Evolutionary conservation across 1,284 basidiomycete species (phyloP).

Genomic region (Pseudomicrostroma phylloplanum): DNA sequence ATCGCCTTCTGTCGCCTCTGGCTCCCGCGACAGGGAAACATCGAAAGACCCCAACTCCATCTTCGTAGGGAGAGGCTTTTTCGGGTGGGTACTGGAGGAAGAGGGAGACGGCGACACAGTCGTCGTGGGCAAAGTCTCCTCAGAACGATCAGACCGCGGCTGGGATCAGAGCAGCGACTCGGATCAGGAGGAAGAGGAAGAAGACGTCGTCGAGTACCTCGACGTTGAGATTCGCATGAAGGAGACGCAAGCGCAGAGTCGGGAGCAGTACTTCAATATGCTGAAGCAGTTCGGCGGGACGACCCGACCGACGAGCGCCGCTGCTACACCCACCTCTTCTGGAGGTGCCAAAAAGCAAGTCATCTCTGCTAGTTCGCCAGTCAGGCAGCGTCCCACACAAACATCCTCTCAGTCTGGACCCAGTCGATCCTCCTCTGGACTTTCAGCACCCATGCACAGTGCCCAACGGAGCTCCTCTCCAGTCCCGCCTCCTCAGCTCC

Average conservation of each 20-base stretch:
- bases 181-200: constrained; percentile 16
- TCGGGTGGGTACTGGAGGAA: constrained; percentile 42
- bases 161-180: constrained; percentile 41
- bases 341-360: no score
- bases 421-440: neutral
- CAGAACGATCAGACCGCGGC: constrained; percentile 23
- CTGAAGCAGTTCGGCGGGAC: constrained; percentile 14
- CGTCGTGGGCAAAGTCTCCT: constrained; percentile 41
- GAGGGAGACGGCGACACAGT: constrained; percentile 41
- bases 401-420: neutral
- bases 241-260: constrained; percentile 34
- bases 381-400: neutral
- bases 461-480: neutral
- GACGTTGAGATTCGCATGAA: constrained; percentile 45
- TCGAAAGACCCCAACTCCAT: constrained; percentile 13
- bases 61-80: constrained; percentile 46
- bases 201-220: constrained; percentile 33
- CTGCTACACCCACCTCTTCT: constrained; percentile 9
- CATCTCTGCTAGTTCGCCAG: no score
- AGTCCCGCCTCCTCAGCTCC: neutral
- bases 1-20: neutral
- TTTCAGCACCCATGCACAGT: neutral
- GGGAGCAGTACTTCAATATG: constrained; percentile 33
- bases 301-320: constrained; percentile 7
- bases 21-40: constrained; percentile 4